These are phyloP conservation scores for Neurospora sp. DNA, from an alignment of 495 filamentous ascomycete species.

Conservation along the genomic window DNA sequence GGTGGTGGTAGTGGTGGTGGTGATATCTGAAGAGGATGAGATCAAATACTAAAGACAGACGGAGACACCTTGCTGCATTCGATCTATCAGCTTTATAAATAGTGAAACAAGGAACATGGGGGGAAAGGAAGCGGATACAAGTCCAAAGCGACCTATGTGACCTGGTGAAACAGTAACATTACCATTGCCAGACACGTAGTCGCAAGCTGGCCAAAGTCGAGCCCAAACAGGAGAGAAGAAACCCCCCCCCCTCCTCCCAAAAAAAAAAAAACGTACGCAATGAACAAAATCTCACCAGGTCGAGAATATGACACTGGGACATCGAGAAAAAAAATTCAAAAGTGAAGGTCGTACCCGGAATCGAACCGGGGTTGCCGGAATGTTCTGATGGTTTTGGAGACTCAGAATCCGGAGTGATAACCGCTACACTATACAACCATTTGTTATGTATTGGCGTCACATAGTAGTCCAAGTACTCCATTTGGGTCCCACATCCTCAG, in stretches of 20 bases:
- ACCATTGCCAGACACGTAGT: background rate
- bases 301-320: background rate
- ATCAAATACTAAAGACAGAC: background rate
- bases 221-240: background rate
- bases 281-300: background rate
- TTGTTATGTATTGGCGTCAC: background rate
- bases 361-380: constrained; percentile 25
- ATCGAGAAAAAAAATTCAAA: background rate
- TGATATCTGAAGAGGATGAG: background rate
- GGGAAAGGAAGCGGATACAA: background rate
- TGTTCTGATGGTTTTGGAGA: background rate
- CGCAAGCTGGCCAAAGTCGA: background rate
- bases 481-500: background rate
- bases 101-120: background rate
- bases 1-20: background rate
- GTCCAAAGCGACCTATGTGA: background rate
- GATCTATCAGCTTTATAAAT: background rate
- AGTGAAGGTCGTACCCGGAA: constrained; percentile 22
- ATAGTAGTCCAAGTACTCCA: background rate
- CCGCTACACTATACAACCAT: background rate
- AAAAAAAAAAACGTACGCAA: background rate
- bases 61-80: background rate
- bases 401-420: background rate
- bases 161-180: background rate
- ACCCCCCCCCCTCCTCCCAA: too few relatives aligned